phyloP scores from a whole-genome alignment of 1,284 basidiomycete species.

The Grifola frondosa region DNA sequence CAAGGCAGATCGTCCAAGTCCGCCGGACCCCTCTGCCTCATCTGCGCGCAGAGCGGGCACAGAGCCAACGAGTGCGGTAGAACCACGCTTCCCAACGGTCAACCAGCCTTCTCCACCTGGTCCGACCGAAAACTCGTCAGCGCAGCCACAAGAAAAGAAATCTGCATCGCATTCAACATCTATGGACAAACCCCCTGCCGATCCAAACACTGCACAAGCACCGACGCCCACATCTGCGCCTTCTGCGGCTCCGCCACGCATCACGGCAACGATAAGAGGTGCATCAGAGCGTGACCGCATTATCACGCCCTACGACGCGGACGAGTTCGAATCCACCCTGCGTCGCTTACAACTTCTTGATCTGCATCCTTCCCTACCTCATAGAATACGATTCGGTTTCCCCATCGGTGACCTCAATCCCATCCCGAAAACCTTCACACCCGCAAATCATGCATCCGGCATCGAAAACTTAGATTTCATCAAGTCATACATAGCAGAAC shows the following conservation, averaged over 20 bases:
- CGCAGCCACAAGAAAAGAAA: neutral
- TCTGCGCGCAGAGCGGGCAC: slow-evolving; percentile 12
- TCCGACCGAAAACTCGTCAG: slow-evolving; percentile 1
- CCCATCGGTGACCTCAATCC: slow-evolving; percentile 33
- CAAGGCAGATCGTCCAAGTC: slow-evolving; percentile 4
- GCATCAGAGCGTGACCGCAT: slow-evolving; percentile 10
- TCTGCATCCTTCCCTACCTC: slow-evolving; percentile 30
- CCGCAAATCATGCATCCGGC: slow-evolving; percentile 27
- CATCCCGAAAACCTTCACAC: slow-evolving; percentile 22
- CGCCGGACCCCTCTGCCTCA: slow-evolving; percentile 10
- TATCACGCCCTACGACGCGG: slow-evolving; percentile 17
- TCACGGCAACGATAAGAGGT: slow-evolving; percentile 5
- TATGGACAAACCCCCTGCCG: slow-evolving; percentile 3
- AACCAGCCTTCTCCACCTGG: slow-evolving; percentile 1
- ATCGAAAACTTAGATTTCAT: slow-evolving; percentile 21
- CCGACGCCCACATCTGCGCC: slow-evolving; percentile 11
- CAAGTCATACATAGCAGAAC: slow-evolving; percentile 28
- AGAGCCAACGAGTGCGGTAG: slow-evolving; percentile 1
- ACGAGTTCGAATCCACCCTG: slow-evolving; percentile 15
- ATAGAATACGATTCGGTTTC: slow-evolving; percentile 32
- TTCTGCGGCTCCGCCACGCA: slow-evolving; percentile 16
- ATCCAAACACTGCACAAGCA: neutral
- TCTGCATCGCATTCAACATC: slow-evolving; percentile 13
- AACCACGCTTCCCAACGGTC: neutral
- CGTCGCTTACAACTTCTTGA: slow-evolving; percentile 10